Base-by-base conservation (phyloP, 1,139 yeast genomes). In the Nadsonia starkeyi-henricii region DNA sequence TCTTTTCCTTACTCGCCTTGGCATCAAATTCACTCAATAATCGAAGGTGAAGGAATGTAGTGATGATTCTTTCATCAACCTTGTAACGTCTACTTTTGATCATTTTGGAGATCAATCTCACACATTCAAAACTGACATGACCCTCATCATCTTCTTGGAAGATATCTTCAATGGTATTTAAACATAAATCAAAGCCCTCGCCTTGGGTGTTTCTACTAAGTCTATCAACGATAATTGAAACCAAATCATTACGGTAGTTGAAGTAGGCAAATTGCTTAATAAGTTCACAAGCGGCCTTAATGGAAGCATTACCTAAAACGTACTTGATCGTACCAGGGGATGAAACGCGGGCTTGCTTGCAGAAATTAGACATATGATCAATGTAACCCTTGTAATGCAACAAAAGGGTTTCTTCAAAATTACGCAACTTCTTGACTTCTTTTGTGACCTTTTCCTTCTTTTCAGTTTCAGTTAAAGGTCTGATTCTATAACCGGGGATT, bases 401-500 rank as follows among this genome's bases (percentile, higher is more conserved):
- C 8, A 88, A 81, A 52, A 91, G 70, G 3, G 75, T 67, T 62
- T 89, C 93, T 66, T 91, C 98, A 62, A 82, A 88, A 51, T 71
- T 73, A 61, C 97, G 76, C 55, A 84, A 66, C 58, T 74, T 75
- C 18, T 84, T 80, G 41, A 89, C 82, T 21, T 91, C 98, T 61
- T 75, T 85, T 20, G 91, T 72, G 3, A 86, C 95, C 58, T 79
- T 85, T 30, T 62, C 64, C 54, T 78, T 77, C 64, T 78, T 79
- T 63, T 91, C 98, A 1, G 77, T 64, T 17, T 86, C 96, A 1
- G 86, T 74, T 48, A 91, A 69, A 1, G 94, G 82, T 61, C 96
- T 74, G 52, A 91, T 88, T 55, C 81, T 75, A 64, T 91, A 91
- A 2, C 93, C 81, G 1, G 98, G 98, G 2, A 94, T 81, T 48